phyloP scores from a whole-genome alignment of 2,329 filamentous ascomycete species.

The Fusarium algeriense region DNA sequence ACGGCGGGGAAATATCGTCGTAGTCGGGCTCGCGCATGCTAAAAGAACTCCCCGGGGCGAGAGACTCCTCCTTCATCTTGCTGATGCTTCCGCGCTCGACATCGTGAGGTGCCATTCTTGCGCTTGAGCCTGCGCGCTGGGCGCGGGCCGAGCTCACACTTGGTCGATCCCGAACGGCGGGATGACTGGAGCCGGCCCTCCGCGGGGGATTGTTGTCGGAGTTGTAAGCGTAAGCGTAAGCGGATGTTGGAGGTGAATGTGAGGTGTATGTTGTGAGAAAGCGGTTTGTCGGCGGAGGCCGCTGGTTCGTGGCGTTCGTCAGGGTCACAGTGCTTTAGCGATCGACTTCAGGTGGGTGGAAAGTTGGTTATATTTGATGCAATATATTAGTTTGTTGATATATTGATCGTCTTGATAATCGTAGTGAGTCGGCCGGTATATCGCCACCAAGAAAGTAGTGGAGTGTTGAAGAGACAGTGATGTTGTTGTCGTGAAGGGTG shows the following conservation, averaged over 20 bases:
- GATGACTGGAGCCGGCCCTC: slow-evolving; percentile 39
- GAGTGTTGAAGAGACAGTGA: background rate
- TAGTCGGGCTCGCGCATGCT: slow-evolving; percentile 65
- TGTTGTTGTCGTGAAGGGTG: background rate
- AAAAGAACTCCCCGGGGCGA: slow-evolving; percentile 62
- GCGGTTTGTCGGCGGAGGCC: slow-evolving; percentile 27
- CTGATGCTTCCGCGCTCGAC: slow-evolving; percentile 68
- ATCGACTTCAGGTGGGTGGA: background rate
- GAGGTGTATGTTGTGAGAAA: slow-evolving; percentile 33
- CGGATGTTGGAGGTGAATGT: slow-evolving; percentile 20
- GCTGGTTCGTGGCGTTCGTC: slow-evolving; percentile 34
- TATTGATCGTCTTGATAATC: slow-evolving; percentile 29
- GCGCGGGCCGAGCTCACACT: slow-evolving; percentile 38
- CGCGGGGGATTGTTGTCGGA: slow-evolving; percentile 14
- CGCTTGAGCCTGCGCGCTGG: slow-evolving; percentile 47
- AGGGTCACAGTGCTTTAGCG: slow-evolving; percentile 27
- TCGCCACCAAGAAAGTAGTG: slow-evolving; percentile 32
- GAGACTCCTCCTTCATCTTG: slow-evolving; percentile 69
- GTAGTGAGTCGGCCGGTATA: slow-evolving; percentile 31
- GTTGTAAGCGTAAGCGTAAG: slow-evolving; percentile 8
- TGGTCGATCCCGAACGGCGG: slow-evolving; percentile 31
- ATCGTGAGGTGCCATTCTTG: slow-evolving; percentile 56
- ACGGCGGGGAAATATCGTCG: slow-evolving; percentile 52
- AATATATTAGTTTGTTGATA: slow-evolving; percentile 6
- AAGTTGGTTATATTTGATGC: slow-evolving; percentile 7